Conservation (phyloP, 1,284 basidiomycete species). For the Cutaneotrichosporon sp. region DNA sequence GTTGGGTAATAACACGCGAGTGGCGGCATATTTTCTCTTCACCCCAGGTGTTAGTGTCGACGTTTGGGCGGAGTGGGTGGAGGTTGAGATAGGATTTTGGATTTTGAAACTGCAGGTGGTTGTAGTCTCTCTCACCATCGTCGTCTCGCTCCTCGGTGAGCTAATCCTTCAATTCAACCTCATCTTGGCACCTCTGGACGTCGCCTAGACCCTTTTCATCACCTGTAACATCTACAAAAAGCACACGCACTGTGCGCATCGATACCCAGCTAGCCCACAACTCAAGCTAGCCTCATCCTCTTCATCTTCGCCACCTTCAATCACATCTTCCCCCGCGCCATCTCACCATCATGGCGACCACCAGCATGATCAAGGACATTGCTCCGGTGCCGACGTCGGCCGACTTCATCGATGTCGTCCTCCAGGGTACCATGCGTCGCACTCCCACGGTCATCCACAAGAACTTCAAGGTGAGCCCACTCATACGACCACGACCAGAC, state of each 20-base stretch:
- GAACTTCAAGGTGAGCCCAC: slow-evolving; percentile 57
- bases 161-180: background rate
- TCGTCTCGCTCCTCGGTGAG: slow-evolving; percentile 2
- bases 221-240: slow-evolving; percentile 3
- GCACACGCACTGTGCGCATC: background rate
- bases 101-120: background rate
- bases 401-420: slow-evolving; percentile 92
- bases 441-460: slow-evolving; percentile 97
- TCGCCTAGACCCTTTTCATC: background rate
- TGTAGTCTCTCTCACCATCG: background rate
- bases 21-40: background rate
- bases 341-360: slow-evolving; percentile 11
- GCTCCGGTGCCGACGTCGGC: slow-evolving; percentile 93
- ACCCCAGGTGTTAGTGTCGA: background rate
- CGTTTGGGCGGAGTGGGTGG: background rate
- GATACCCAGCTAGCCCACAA: background rate
- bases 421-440: slow-evolving; percentile 84
- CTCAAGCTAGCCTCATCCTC: background rate
- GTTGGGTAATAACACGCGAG: background rate
- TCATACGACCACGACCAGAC: background rate
- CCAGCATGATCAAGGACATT: slow-evolving; percentile 72
- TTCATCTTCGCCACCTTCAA: background rate
- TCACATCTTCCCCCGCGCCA: background rate
- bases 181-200: background rate
- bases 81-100: background rate